Conservation (phyloP, 208 protist species). For the Trypanosoma vivax region DNA sequence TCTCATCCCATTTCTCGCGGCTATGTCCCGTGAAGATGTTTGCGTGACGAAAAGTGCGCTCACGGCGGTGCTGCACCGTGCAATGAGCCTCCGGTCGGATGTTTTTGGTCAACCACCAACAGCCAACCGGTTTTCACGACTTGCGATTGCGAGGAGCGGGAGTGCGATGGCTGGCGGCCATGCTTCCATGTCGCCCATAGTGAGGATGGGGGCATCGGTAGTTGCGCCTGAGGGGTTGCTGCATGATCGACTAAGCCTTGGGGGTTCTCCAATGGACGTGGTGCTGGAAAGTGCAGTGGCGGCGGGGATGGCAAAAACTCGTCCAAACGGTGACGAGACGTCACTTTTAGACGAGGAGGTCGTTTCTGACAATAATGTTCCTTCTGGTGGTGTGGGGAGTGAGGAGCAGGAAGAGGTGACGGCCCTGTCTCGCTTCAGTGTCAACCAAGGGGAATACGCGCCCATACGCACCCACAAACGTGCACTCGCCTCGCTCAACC, state of each 20-base stretch:
- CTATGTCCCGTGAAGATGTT: conserved; percentile 61
- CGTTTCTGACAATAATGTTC: neutral
- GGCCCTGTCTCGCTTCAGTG: conserved; percentile 28
- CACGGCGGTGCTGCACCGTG: conserved; percentile 44
- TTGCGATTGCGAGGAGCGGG: conserved; percentile 9
- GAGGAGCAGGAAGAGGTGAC: conserved; percentile 24
- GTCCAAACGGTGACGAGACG: neutral
- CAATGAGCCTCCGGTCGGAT: conserved; percentile 59
- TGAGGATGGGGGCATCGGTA: neutral
- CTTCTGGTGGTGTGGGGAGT: neutral
- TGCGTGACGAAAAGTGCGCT: conserved; percentile 51
- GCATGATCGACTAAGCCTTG: conserved; percentile 15
- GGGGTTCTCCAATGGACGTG: conserved; percentile 7
- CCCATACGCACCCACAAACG: conserved; percentile 51
- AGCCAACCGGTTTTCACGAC: conserved; percentile 24
- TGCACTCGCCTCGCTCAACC: conserved; percentile 48
- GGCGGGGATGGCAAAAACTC: neutral
- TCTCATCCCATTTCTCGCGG: conserved; percentile 72
- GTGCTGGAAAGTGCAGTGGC: conserved; percentile 7
- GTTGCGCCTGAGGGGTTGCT: neutral
- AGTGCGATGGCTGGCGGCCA: neutral
- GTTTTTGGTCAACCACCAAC: conserved; percentile 83
- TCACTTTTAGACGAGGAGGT: neutral
- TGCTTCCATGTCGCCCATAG: too few relatives aligned
- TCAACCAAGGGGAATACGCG: conserved; percentile 30